Base-by-base conservation (phyloP, 768 basidiomycete species). In the Hericium rajendrae region DNA sequence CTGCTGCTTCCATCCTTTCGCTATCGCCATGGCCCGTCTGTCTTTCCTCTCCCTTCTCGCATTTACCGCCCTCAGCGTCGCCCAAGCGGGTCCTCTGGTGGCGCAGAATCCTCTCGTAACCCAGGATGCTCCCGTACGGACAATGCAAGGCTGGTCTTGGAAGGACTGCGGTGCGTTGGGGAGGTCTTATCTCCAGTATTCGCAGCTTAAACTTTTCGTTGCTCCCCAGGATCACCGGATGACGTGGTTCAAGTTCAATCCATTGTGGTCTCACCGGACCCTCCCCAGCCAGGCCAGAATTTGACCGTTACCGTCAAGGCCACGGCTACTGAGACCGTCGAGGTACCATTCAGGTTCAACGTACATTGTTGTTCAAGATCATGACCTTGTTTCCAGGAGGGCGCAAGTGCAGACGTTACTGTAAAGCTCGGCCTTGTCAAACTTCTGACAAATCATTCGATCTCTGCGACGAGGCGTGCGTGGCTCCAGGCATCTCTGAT, bases 371-470 rank as follows among this genome's bases (percentile, higher is more conserved):
- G 20, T 8, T 6, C 24, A 58, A 11, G 24, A 32, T 22, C 38
- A 53, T 49, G 32, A 26, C 3, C 24, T 41, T 64, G 39, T 26
- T 12, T 2, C 12, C 61, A 97, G 94, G 86, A 94, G 4, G 97
- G 97, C 5, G 89, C 95, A 40, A 89, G 82, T 64, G 95, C 88
- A 8, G 84, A 94, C 62, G 93, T 99, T 4, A 72, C 73, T 1
- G 95, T 99, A 56, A 98, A 97, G 70, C 77, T 98, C n/a, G 97
- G 97, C 24, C 73, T 91, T 28, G 81, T 99, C 67, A 97, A 91
- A 74, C 69, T 98, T n/a, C 73, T 98, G 37, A 71, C 76, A 97
- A 91, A 74, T 67, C 62, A 16, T 95, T 97, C 63, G 91, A 97
- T 62, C 72, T 97, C 37, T 98, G 95, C 68, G 78, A 94, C 59